Evolutionary conservation across 148 eudicot genomes (phyloP).

Genomic region (Persicaria tinctoria): DNA sequence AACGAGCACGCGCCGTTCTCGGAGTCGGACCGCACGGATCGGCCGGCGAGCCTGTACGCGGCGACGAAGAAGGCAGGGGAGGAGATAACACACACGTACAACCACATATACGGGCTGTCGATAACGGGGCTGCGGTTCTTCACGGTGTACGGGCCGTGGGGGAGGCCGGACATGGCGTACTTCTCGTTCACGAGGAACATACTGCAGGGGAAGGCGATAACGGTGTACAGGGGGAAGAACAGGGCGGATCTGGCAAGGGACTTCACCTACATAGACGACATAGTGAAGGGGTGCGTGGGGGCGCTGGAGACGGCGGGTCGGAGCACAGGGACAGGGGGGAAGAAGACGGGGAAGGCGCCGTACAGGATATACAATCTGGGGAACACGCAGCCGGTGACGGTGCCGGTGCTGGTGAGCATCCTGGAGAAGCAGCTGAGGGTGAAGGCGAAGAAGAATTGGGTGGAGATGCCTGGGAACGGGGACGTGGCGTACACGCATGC

Average conservation of each 20-base stretch:
- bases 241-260: conserved; percentile 57
- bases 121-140: conserved; percentile 66
- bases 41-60: conserved; percentile 70
- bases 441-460: conserved; percentile 63
- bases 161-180: conserved; percentile 85
- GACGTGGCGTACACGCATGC: conserved; percentile 82
- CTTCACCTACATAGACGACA: conserved; percentile 70
- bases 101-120: conserved; percentile 69
- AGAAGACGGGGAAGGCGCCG: conserved; percentile 54
- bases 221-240: conserved; percentile 55
- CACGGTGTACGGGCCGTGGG: conserved; percentile 86
- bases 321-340: conserved; percentile 74
- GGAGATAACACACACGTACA: conserved; percentile 62
- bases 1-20: conserved; percentile 62
- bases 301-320: conserved; percentile 51
- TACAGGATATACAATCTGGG: conserved; percentile 68
- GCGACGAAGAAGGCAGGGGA: conserved; percentile 82
- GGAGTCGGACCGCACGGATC: conserved; percentile 61
- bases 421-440: conserved; percentile 56
- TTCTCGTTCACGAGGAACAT: conserved; percentile 59
- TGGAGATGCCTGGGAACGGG: conserved; percentile 82
- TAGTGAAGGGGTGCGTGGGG: conserved; percentile 66
- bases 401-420: conserved; percentile 56
- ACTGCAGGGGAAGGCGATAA: conserved; percentile 57
- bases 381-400: conserved; percentile 68